Percentiles rank a stretch among this genome's conserved stretches.
Conservation (phyloP, 352 stramenopile genomes). For the Lagenidium giganteum region DNA sequence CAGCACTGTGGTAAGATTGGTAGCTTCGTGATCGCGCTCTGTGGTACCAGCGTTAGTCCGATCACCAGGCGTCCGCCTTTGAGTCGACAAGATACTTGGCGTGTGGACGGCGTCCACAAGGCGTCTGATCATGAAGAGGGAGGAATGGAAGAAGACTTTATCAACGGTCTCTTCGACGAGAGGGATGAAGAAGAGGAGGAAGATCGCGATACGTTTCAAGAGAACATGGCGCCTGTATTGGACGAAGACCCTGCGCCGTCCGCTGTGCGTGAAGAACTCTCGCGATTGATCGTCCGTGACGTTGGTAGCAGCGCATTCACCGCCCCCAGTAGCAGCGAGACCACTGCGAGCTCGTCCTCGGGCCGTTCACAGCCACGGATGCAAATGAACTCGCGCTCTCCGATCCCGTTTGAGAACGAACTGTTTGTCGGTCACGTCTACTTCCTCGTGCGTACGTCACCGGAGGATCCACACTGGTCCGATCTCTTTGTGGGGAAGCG, state of each 20-base stretch:
- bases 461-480: conserved; percentile 42
- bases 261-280: too few species aligned
- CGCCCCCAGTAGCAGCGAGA: conserved; percentile 1
- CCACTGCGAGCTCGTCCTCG: not conserved
- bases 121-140: too few species aligned
- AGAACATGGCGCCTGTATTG: too few species aligned
- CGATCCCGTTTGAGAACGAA: conserved; percentile 82
- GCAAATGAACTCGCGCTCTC: conserved; percentile 50
- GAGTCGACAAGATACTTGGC: too few species aligned
- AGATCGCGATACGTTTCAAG: too few species aligned
- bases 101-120: not conserved
- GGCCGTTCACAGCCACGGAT: conserved; percentile 12
- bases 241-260: too few species aligned
- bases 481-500: conserved; percentile 56
- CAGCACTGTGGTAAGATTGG: too few species aligned
- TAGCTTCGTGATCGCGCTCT: not conserved
- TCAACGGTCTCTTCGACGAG: too few species aligned
- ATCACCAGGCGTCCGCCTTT: too few species aligned
- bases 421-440: conserved; percentile 75
- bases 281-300: too few species aligned
- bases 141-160: too few species aligned
- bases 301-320: conserved; percentile 1
- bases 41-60: not conserved
- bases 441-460: conserved; percentile 77
- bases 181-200: too few species aligned